phyloP scores from a whole-genome alignment of 2,329 filamentous ascomycete species.

The Hawksworthiomyces lignivorus region DNA sequence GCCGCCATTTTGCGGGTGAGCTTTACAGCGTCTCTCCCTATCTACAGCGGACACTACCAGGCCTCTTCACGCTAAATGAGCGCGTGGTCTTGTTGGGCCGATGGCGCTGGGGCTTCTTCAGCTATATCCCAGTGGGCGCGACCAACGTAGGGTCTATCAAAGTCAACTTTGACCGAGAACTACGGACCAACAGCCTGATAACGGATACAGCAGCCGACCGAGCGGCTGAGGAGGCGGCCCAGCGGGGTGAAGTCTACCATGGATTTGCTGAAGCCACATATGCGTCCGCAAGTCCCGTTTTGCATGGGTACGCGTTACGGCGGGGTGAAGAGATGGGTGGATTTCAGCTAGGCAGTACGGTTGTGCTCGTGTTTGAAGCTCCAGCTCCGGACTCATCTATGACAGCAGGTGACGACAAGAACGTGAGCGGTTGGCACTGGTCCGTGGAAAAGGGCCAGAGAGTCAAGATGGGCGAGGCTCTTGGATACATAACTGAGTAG shows the following conservation, averaged over 20 bases:
- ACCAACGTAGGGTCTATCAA: constrained; percentile 97
- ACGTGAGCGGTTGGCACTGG: constrained; percentile 74
- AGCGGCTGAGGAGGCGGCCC: constrained; percentile 71
- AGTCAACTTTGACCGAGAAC: constrained; percentile 91
- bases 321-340: constrained; percentile 97
- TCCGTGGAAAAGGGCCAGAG: constrained; percentile 77
- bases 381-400: constrained; percentile 39
- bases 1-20: constrained; percentile 96
- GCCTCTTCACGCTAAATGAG: constrained; percentile 94
- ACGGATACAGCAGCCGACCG: constrained; percentile 88
- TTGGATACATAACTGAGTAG: constrained; percentile 62
- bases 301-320: constrained; percentile 75
- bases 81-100: constrained; percentile 85
- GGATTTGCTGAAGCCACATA: constrained; percentile 93
- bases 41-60: constrained; percentile 83
- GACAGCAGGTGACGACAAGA: constrained; percentile 38
- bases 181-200: constrained; percentile 84
- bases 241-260: constrained; percentile 72
- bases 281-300: constrained; percentile 62
- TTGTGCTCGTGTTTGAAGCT: constrained; percentile 94
- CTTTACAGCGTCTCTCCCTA: constrained; percentile 93
- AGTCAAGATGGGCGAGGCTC: constrained; percentile 79
- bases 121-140: constrained; percentile 88
- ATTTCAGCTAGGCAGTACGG: constrained; percentile 89
- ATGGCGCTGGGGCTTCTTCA: constrained; percentile 98